Evolutionary conservation across 805 yeast genomes (phyloP), one percentile per base, ranked within the genome.

Genomic region (Sungouiozyma ichnusensis): DNA sequence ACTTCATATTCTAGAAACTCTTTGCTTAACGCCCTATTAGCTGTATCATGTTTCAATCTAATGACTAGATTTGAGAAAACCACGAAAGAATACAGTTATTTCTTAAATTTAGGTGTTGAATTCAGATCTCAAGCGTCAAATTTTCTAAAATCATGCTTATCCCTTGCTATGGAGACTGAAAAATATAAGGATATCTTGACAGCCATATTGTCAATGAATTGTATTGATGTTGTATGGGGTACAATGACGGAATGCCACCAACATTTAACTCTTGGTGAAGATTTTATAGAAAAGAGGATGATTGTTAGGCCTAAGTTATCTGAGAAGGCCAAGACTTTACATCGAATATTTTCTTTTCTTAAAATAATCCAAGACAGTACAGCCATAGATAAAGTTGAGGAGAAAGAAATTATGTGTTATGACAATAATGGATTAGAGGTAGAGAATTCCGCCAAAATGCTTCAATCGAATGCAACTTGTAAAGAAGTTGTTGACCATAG

Each of bases 151-250:
- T 67, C 71, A 42, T 76, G 86, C 53, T 62, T 74, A 55, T 73
- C 56, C 46, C 73, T 54, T 58, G 77, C 69, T 54, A 71, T 67
- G 44, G 69, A 66, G 50, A 64, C 46, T 42, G 85, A 82, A 53
- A 81, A 82, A 57, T 85, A 86, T 59, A 85, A 86, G 55, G 95
- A 85, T 55, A 83, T 85, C 3, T 59, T 86, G 20, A 82, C 85
- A 39, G 92, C 94, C 1, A 79, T 84, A 17, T 69, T 86, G 58
- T 79, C 92, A 2, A 84, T 85, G 94, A 85, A 81, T 38, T 79
- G 88, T 5, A 83, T 86, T 40, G 95, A 86, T 63, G 79, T 85
- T 40, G 88, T 85, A 14, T 82, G 94, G 85, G 95, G 95, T 2
- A 78, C 90, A 1, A 83, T 84, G 88, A 79, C 82, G 42, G 92